Evolutionary conservation across 305 asterid species (phyloP), one percentile per base, ranked within the genome.

Genomic region (Nicotiana rustica): DNA sequence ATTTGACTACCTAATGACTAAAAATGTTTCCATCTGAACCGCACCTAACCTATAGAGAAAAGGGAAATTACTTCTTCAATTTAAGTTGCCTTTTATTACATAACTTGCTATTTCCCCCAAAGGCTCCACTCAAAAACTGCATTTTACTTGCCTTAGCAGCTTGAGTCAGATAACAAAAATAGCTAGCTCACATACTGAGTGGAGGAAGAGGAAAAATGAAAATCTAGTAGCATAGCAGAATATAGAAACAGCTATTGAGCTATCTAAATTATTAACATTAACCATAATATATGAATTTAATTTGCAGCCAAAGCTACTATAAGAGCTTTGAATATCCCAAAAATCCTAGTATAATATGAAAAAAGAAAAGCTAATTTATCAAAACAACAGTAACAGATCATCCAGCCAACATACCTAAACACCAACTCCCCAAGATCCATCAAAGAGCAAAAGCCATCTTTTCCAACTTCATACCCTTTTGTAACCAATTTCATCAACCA

Each of bases 391-490:
- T 6, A 15, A 59, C 10, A 59, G 0, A n/a, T 59, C 10, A 59
- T 5, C 64, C 64, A 17, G 21, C n/a, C n/a, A n/a, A n/a, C n/a
- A n/a, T n/a, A n/a, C n/a, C n/a, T n/a, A n/a, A n/a, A n/a, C n/a
- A n/a, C n/a, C n/a, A n/a, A n/a, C n/a, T n/a, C n/a, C n/a, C n/a
- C n/a, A n/a, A n/a, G n/a, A n/a, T n/a, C n/a, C n/a, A n/a, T n/a
- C n/a, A n/a, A n/a, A n/a, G n/a, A n/a, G n/a, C n/a, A n/a, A n/a
- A n/a, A n/a, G n/a, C n/a, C n/a, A n/a, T n/a, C n/a, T n/a, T n/a
- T n/a, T n/a, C n/a, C n/a, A n/a, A 25, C 25, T 33, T 35, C 76
- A 67, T 67, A 36, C 55, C 76, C 76, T 67, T 17, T 67, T 67
- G 15, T 8, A 52, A 68, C 77, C 10, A n/a, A n/a, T 41, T 57